A percentile compares a stretch with the other conserved stretches of the same genome.
Conservation (phyloP, 176 grass and related monocot species). For the Aegilops longissima region DNA sequence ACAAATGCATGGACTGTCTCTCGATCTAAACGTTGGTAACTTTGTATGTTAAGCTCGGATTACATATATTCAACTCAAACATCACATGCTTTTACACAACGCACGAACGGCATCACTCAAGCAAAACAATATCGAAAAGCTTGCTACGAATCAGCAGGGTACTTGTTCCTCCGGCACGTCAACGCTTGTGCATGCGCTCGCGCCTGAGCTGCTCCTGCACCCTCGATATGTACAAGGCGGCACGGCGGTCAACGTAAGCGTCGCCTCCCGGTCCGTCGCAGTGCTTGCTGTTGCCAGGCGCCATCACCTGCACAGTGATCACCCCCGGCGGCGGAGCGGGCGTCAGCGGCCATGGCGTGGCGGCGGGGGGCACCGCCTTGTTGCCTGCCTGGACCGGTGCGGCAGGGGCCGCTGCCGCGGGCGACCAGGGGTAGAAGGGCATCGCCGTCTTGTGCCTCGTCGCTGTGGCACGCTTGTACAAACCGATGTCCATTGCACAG, state of each 20-base stretch:
- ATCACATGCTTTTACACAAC: background rate
- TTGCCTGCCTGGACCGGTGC: constrained; percentile 3
- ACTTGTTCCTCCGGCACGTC: constrained; percentile 33
- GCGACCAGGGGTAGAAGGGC: background rate
- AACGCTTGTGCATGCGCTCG: constrained; percentile 34
- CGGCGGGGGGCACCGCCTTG: constrained; percentile 7
- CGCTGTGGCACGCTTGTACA: constrained; percentile 36
- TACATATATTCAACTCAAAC: background rate
- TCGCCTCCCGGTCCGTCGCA: background rate
- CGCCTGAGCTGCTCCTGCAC: constrained; percentile 64
- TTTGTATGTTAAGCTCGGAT: no score
- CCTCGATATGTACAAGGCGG: constrained; percentile 48
- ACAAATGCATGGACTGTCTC: no score
- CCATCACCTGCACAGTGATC: constrained; percentile 13
- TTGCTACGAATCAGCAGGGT: background rate
- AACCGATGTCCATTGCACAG: constrained; percentile 22
- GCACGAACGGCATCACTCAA: background rate
- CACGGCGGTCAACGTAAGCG: constrained; percentile 38
- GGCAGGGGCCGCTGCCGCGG: no score
- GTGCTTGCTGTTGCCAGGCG: background rate
- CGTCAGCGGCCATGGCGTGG: background rate
- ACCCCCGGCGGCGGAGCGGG: background rate
- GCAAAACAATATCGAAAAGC: background rate
- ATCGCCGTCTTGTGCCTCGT: constrained; percentile 29
- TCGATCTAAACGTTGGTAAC: no score